Percentiles rank a stretch among this genome's conserved stretches.
phyloP scores from a whole-genome alignment of 1,284 basidiomycete genomes.

The Porodaedalea pini region DNA sequence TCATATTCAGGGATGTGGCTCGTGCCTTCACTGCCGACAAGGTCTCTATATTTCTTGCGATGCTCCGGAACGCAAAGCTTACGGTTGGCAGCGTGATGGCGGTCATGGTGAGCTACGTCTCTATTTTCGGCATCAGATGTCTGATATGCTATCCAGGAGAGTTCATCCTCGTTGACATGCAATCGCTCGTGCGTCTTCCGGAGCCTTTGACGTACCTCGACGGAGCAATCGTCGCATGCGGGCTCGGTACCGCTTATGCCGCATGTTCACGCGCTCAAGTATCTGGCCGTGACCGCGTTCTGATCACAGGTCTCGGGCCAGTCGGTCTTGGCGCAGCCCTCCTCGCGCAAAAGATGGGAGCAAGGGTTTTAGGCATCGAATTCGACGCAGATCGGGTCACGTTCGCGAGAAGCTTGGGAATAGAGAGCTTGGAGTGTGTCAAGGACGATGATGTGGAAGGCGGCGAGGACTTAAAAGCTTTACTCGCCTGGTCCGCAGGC shows the following conservation, averaged over 20 bases:
- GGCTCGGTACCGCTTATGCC: slow-evolving; percentile 20
- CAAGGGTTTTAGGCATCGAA: slow-evolving; percentile 21
- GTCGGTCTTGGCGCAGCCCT: slow-evolving; percentile 20
- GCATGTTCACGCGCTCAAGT: slow-evolving; percentile 18
- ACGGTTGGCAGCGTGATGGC: slow-evolving; percentile 22
- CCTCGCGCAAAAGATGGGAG: slow-evolving; percentile 20
- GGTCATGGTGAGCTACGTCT: slow-evolving; percentile 15
- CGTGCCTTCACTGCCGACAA: slow-evolving; percentile 15
- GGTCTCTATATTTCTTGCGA: slow-evolving; percentile 18
- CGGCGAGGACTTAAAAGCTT: slow-evolving; percentile 7
- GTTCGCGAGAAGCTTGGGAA: slow-evolving; percentile 17
- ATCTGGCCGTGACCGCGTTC: slow-evolving; percentile 19
- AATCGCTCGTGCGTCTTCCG: slow-evolving; percentile 17
- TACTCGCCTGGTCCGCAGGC: slow-evolving; percentile 4
- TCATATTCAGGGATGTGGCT: slow-evolving; percentile 21
- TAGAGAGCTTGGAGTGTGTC: slow-evolving; percentile 13
- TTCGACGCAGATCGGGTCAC: slow-evolving; percentile 18
- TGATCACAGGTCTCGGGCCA: slow-evolving; percentile 21
- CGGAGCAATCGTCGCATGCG: slow-evolving; percentile 21
- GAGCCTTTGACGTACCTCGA: slow-evolving; percentile 21
- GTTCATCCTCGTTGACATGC: slow-evolving; percentile 17
- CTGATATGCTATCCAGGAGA: slow-evolving; percentile 11
- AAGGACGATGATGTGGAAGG: neutral
- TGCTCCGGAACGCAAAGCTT: slow-evolving; percentile 11
- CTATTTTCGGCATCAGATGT: neutral